Evolutionary conservation across 2,329 filamentous ascomycete genomes (phyloP).

Genomic region (Pezizomycotina sp.): DNA sequence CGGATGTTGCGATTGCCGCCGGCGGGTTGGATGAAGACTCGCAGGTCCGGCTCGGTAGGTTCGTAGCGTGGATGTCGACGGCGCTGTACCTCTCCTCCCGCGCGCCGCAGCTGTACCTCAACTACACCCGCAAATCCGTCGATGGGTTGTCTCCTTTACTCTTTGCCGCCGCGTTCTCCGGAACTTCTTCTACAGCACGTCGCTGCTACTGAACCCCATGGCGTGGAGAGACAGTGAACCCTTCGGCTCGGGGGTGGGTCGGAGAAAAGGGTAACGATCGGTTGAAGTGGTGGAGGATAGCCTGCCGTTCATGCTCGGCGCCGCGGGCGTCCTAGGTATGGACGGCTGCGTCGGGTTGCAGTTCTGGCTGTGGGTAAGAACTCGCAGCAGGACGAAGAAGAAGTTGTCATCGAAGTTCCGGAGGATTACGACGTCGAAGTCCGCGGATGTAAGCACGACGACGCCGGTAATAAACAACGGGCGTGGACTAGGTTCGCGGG

Average conservation of each 20-base stretch:
- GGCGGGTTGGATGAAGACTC: too few relatives aligned
- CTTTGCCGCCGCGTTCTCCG: constrained; percentile 50
- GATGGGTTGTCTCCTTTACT: constrained; percentile 46
- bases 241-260: constrained; percentile 44
- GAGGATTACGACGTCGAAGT: too few relatives aligned
- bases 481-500: too few relatives aligned
- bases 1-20: too few relatives aligned
- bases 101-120: constrained; percentile 49
- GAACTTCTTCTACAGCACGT: constrained; percentile 52
- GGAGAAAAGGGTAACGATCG: constrained; percentile 39
- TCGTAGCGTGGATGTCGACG: constrained; percentile 13
- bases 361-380: constrained; percentile 43
- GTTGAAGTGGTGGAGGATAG: constrained; percentile 41
- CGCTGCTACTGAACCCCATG: constrained; percentile 45
- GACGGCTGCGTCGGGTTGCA: constrained; percentile 48
- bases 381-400: constrained; percentile 30
- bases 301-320: constrained; percentile 48
- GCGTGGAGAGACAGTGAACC: constrained; percentile 43
- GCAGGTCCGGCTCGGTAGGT: constrained; percentile 6
- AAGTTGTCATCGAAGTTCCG: constrained; percentile 7
- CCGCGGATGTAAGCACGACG: too few relatives aligned
- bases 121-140: constrained; percentile 45
- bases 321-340: constrained; percentile 45
- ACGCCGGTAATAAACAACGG: too few relatives aligned
- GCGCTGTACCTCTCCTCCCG: constrained; percentile 39